Conservation (phyloP, 805 yeast genomes). For the Saturnispora serradocipensis region DNA sequence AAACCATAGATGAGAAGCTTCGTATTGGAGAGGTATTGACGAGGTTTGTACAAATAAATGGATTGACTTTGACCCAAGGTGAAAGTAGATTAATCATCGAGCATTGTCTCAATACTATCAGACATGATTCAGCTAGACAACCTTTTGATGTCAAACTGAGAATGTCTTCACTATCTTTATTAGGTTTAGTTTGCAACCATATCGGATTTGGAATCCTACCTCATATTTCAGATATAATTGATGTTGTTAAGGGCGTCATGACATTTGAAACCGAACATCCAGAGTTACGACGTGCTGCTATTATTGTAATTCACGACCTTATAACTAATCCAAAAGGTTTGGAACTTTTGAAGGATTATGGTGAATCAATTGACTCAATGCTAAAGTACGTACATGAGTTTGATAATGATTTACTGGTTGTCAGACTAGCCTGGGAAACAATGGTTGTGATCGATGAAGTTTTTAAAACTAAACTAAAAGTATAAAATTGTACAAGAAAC, state of each 20-base stretch:
- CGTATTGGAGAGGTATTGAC: slow-evolving; percentile 75
- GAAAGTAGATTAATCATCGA: slow-evolving; percentile 37
- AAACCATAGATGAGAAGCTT: slow-evolving; percentile 53
- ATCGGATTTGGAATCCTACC: slow-evolving; percentile 37
- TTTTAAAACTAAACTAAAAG: slow-evolving; percentile 12
- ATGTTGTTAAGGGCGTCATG: slow-evolving; percentile 70
- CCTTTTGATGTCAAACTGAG: slow-evolving; percentile 50
- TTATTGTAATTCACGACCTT: slow-evolving; percentile 57
- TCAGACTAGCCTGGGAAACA: slow-evolving; percentile 46
- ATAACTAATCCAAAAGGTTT: slow-evolving; percentile 35
- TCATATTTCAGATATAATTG: slow-evolving; percentile 50
- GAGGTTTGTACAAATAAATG: slow-evolving; percentile 43
- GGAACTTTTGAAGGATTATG: slow-evolving; percentile 42
- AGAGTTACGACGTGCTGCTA: slow-evolving; percentile 61
- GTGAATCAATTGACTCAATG: slow-evolving; percentile 31
- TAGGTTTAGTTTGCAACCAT: slow-evolving; percentile 58
- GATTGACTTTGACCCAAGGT: slow-evolving; percentile 34
- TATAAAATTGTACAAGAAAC: neutral
- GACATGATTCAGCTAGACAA: neutral
- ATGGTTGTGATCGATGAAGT: slow-evolving; percentile 24
- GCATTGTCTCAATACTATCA: neutral
- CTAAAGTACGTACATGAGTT: slow-evolving; percentile 38
- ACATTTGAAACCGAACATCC: slow-evolving; percentile 41
- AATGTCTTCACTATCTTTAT: slow-evolving; percentile 78
- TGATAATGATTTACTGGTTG: slow-evolving; percentile 48